These are phyloP conservation scores for Zea mays DNA, from an alignment of 176 grass and related monocot genomes.

Conservation along the genomic window Zm-B73-REFERENCE-NAM-5.0 NC_050097.1:39122501-39123000, in stretches of 20 bases:
- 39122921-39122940: constrained; percentile 46
- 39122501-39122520: constrained; percentile 37
- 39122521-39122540: constrained; percentile 2
- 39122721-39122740: constrained; percentile 44
- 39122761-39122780: not conserved
- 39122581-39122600: not conserved
- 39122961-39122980: constrained; percentile 52
- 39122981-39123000: not conserved
- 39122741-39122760: not conserved
- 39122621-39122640: not conserved
- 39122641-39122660: not conserved
- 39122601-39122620: not conserved
- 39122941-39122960: constrained; percentile 44
- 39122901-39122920: constrained; percentile 44
- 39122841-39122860: constrained; percentile 41
- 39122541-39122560: constrained; percentile 24
- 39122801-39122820: constrained; percentile 32
- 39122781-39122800: not conserved
- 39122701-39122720: constrained; percentile 44
- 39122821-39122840: constrained; percentile 45
- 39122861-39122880: constrained; percentile 42
- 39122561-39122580: not conserved
- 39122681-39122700: not conserved
- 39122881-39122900: constrained; percentile 49
- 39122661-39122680: constrained; percentile 7